phyloP scores from a whole-genome alignment of 2,329 filamentous ascomycete species.

The Penicillium sp. region DNA sequence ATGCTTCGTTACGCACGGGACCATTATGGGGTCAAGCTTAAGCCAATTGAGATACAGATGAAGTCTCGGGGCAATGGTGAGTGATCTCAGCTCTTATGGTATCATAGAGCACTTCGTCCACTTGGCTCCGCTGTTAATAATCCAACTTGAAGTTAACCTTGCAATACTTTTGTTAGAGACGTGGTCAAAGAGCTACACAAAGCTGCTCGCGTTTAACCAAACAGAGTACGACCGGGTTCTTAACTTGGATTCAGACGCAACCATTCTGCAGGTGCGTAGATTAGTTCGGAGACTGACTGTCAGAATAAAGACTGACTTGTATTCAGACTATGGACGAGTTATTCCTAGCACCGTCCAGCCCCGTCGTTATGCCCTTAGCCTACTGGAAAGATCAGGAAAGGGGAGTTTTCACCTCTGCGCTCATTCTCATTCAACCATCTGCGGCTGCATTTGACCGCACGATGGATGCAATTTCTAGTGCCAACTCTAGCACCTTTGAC shows the following conservation, averaged over 20 bases:
- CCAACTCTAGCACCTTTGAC: background rate
- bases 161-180: background rate
- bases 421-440: background rate
- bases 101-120: background rate
- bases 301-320: background rate
- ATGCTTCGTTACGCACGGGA: background rate
- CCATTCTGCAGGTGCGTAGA: constrained; percentile 2
- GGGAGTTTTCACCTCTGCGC: background rate
- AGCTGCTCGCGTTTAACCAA: background rate
- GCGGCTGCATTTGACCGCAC: background rate
- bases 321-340: background rate
- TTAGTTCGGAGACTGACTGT: background rate
- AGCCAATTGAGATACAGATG: background rate
- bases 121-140: background rate
- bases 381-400: background rate
- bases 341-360: background rate
- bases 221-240: background rate
- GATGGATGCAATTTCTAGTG: background rate
- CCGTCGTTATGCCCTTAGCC: background rate
- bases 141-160: background rate
- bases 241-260: background rate
- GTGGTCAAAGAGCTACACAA: background rate
- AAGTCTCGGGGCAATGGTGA: background rate
- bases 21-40: background rate
- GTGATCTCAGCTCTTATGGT: background rate